Conservation (phyloP, 164 flowering plant genomes). For the Liquidambar formosana region DNA sequence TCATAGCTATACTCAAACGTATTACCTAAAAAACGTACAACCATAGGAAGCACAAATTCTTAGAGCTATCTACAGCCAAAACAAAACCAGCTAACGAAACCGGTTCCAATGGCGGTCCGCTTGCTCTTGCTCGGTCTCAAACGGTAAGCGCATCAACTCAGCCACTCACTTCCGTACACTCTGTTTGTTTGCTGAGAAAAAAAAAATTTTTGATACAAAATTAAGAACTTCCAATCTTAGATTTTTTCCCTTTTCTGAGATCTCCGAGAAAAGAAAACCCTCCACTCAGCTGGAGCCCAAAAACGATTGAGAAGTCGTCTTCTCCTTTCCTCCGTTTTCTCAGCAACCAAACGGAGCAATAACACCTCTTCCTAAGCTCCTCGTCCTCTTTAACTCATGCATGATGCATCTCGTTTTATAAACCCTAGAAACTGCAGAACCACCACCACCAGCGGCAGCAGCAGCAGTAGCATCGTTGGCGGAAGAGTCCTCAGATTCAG, state of each 20-base stretch:
- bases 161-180: not conserved
- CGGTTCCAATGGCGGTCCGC: constrained; percentile 23
- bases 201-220: not conserved
- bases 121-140: constrained; percentile 21
- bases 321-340: not conserved
- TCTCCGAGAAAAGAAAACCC: no score
- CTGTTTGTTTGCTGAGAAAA: constrained; percentile 1
- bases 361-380: no score
- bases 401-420: not conserved
- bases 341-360: not conserved
- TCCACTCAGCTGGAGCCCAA: no score
- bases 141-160: constrained; percentile 22
- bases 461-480: not conserved
- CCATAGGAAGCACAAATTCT: no score
- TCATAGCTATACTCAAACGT: no score
- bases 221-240: no score
- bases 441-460: no score
- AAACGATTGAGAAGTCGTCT: no score
- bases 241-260: no score
- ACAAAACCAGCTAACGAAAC: not conserved
- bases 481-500: constrained; percentile 8
- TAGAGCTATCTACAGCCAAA: not conserved
- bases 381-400: no score
- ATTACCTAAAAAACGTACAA: no score
- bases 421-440: constrained; percentile 14